phyloP scores from a whole-genome alignment of 164 flowering plant genomes.

The Amborella trichopoda region DNA sequence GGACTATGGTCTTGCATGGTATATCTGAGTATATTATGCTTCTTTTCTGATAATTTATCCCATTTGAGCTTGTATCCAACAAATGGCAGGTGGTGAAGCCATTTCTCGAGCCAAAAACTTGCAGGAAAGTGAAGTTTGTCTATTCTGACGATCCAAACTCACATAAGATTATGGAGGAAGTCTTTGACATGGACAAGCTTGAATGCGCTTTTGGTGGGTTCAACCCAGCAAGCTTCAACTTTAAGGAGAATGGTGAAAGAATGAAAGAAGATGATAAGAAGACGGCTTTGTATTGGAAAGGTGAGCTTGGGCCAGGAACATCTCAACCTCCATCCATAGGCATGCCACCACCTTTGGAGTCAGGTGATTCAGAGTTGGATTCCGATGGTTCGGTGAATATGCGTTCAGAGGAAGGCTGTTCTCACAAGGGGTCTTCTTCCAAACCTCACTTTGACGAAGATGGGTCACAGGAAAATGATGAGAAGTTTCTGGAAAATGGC shows the following conservation, averaged over 20 bases:
- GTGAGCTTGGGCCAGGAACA: slow-evolving; percentile 9
- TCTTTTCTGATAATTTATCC: no score
- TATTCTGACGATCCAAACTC: slow-evolving; percentile 51
- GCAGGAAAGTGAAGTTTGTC: slow-evolving; percentile 73
- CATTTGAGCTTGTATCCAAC: no score
- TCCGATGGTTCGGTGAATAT: slow-evolving; percentile 29
- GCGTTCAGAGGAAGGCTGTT: slow-evolving; percentile 14
- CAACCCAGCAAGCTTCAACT: slow-evolving; percentile 34
- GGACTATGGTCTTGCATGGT: no score
- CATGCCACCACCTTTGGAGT: slow-evolving; percentile 9
- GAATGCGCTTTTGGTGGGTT: slow-evolving; percentile 84
- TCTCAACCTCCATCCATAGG: slow-evolving; percentile 8
- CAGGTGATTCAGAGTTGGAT: slow-evolving; percentile 20
- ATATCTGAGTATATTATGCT: no score
- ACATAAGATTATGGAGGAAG: slow-evolving; percentile 61
- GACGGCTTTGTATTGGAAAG: slow-evolving; percentile 37
- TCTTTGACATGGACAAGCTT: slow-evolving; percentile 66
- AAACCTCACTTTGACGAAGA: no score
- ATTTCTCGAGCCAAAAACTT: slow-evolving; percentile 78
- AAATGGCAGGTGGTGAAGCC: slow-evolving; percentile 88
- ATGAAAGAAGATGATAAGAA: slow-evolving; percentile 82
- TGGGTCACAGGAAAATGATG: no score
- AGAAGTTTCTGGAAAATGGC: no score
- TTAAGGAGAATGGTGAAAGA: slow-evolving; percentile 55
- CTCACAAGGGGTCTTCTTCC: no score